Base-by-base conservation (phyloP, 2,329 filamentous ascomycete species). In the Xylariaceae sp. region DNA sequence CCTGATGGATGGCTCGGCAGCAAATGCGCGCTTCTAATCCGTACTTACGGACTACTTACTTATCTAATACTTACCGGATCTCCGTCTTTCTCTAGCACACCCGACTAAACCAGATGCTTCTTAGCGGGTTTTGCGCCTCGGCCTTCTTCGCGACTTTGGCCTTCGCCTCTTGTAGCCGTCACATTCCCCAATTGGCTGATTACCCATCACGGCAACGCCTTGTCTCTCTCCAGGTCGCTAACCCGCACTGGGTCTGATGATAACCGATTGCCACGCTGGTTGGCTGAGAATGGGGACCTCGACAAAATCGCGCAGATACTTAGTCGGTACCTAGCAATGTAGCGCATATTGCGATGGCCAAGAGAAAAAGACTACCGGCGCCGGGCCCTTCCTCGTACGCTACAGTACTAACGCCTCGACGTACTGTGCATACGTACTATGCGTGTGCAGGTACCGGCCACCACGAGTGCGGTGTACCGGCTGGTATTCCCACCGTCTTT, bases 251-350 rank as follows among this genome's bases (percentile, higher is more conserved):
- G 64, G 57, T 56, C 62, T 56, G 57, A 56, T 63, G 58, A 62
- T 58, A 60, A 54, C 60, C 55, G 26, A 53, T 37, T 32, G 48
- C 35, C 35, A 40, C 45, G 19, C 40, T 58, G 40, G 58, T 61
- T 60, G 58, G 56, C 50, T 55, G 29, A 50, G 41, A 35, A 32
- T 44, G 54, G 50, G 61, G 49, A 56, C 34, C 50, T 54, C 59
- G 62, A 63, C 66, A 67, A 68, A 68, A 68, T 68, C 66, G 65
- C 66, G 66, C 66, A 68, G 64, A 61, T 45, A 29, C 11, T 11
- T 31, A 37, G 7, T 34, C 47, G 43, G 53, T 54, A 54, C 46
- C 27, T 26, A 50, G 19, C 19, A 19, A 19, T 19, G 19, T 19
- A 19, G 56, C 43, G 43, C 47, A 52, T 51, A 40, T 55, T 5